Evolutionary conservation across 2,329 filamentous ascomycete genomes (phyloP).

Genomic region (Exophiala spinifera): DNA sequence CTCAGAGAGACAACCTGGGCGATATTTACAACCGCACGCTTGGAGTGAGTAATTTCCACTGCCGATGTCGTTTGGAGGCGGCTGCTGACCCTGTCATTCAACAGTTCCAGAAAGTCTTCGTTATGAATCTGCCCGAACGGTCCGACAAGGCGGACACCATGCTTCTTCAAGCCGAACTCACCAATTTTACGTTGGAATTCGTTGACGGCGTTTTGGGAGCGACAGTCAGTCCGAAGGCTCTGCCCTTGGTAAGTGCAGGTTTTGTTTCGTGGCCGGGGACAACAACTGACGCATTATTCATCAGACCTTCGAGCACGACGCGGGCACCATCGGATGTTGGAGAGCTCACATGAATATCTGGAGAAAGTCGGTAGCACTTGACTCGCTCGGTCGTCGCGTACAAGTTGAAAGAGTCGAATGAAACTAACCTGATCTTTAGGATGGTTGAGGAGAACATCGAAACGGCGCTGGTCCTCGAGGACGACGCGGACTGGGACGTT

Average conservation of each 20-base stretch:
- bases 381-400: too few relatives aligned
- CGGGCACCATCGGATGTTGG: constrained; percentile 42
- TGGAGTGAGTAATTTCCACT: neutral
- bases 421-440: constrained; percentile 8
- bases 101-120: constrained; percentile 38
- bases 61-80: too few relatives aligned
- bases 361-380: too few relatives aligned
- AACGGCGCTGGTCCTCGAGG: constrained; percentile 53
- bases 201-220: constrained; percentile 44
- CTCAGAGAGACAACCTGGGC: neutral
- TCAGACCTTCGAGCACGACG: constrained; percentile 19
- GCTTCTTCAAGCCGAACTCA: constrained; percentile 40
- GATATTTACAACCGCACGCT: neutral
- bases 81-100: neutral
- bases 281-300: too few relatives aligned
- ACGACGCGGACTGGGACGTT: constrained; percentile 58
- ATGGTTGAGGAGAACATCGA: constrained; percentile 45
- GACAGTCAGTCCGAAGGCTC: constrained; percentile 41
- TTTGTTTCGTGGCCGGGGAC: too few relatives aligned
- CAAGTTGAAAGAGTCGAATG: too few relatives aligned
- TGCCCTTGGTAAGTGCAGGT: constrained; percentile 32
- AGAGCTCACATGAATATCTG: constrained; percentile 42
- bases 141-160: constrained; percentile 51
- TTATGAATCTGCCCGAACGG: constrained; percentile 46
- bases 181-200: constrained; percentile 45